These are phyloP conservation scores for Fusarium udum DNA, from an alignment of 2,329 filamentous ascomycete genomes.

Conservation along the genomic window DNA sequence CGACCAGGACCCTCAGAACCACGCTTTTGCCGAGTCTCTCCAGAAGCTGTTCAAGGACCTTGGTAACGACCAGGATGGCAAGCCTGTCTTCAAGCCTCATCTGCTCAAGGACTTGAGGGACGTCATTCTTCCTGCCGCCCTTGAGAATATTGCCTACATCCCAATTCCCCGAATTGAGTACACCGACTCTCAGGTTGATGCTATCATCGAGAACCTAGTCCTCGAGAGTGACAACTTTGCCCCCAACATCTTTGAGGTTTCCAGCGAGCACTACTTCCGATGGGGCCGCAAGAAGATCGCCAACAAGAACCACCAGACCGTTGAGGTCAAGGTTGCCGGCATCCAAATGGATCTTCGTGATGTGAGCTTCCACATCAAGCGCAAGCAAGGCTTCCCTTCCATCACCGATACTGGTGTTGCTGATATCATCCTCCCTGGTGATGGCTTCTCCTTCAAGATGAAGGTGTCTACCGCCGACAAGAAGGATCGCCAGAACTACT, in stretches of 20 bases:
- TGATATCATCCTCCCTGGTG: slow-evolving; percentile 87
- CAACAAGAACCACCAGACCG: slow-evolving; percentile 83
- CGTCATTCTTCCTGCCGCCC: slow-evolving; percentile 82
- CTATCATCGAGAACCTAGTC: slow-evolving; percentile 91
- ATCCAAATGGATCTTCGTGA: slow-evolving; percentile 92
- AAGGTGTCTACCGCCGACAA: slow-evolving; percentile 84
- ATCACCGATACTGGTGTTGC: slow-evolving; percentile 88
- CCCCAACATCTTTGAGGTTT: slow-evolving; percentile 89
- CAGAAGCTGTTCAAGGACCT: slow-evolving; percentile 88
- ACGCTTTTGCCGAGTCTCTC: slow-evolving; percentile 76
- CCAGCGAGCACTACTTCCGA: slow-evolving; percentile 92
- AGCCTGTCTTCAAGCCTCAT: slow-evolving; percentile 90
- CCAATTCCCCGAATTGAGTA: slow-evolving; percentile 95
- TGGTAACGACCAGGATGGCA: slow-evolving; percentile 86
- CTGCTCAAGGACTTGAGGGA: slow-evolving; percentile 88
- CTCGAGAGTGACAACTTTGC: slow-evolving; percentile 97
- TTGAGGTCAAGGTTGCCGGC: slow-evolving; percentile 84
- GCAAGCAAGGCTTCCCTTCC: slow-evolving; percentile 90
- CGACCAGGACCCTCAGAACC: slow-evolving; percentile 87
- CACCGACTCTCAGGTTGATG: slow-evolving; percentile 83
- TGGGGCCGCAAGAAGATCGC: slow-evolving; percentile 90
- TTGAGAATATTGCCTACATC: slow-evolving; percentile 89
- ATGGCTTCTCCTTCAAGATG: slow-evolving; percentile 91
- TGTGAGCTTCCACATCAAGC: slow-evolving; percentile 94
- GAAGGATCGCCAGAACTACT: slow-evolving; percentile 81